A percentile compares a stretch with the other conserved stretches of the same genome.
phyloP scores from a whole-genome alignment of 2,329 filamentous ascomycete species.

The Colletotrichum sp. region DNA sequence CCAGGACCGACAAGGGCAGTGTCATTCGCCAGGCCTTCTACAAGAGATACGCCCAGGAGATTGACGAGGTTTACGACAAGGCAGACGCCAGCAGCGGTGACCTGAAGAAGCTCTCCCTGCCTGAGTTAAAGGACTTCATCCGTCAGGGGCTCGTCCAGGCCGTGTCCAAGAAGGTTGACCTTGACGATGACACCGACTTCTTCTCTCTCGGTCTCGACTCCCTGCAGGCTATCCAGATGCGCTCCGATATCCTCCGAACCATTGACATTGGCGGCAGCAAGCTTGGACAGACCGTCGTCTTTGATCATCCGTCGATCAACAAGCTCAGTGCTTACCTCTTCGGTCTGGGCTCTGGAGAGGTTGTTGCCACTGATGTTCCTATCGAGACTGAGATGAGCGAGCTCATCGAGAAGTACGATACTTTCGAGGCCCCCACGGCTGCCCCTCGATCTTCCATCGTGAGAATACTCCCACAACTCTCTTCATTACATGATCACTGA shows the following conservation, averaged over 20 bases:
- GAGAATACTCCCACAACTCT: neutral
- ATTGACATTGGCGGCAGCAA: conserved; percentile 51
- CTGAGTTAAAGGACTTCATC: conserved; percentile 38
- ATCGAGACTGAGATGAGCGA: conserved; percentile 32
- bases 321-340: conserved; percentile 49
- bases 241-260: conserved; percentile 54
- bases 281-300: conserved; percentile 62
- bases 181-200: conserved; percentile 55
- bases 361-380: conserved; percentile 26
- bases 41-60: conserved; percentile 17
- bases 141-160: conserved; percentile 30
- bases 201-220: conserved; percentile 64
- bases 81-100: conserved; percentile 26
- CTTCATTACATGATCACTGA: no score
- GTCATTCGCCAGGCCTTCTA: conserved; percentile 35
- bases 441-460: neutral
- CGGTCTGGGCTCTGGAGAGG: conserved; percentile 41
- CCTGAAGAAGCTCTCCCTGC: conserved; percentile 23
- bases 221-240: conserved; percentile 61
- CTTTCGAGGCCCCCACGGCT: neutral
- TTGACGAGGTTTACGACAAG: conserved; percentile 32
- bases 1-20: conserved; percentile 35
- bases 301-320: conserved; percentile 57
- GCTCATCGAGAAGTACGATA: conserved; percentile 27
- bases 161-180: conserved; percentile 26